phyloP scores from a whole-genome alignment of 371 early-diverging fungal species.

The Apophysomyces elegans region DNA sequence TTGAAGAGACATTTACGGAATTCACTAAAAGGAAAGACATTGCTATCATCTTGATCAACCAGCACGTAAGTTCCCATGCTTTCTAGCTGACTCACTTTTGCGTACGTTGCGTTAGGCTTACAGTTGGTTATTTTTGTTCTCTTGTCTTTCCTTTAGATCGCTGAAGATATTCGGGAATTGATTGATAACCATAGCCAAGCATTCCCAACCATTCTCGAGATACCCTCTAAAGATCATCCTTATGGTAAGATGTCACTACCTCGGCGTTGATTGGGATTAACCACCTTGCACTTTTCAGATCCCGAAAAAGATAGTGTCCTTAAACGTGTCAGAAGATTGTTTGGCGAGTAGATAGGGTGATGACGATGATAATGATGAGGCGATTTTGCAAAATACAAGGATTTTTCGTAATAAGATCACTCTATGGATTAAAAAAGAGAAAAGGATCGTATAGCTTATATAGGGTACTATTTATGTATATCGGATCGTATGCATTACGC shows the following conservation, averaged over 20 bases:
- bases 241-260: constrained; percentile 63
- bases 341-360: constrained; percentile 69
- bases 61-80: constrained; percentile 70
- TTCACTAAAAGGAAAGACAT: constrained; percentile 95
- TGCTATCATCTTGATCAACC: constrained; percentile 97
- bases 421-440: constrained; percentile 6
- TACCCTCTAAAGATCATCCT: constrained; percentile 99
- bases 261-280: constrained; percentile 3
- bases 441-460: background rate
- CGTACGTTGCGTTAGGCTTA: background rate
- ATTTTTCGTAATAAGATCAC: background rate
- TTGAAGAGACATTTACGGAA: constrained; percentile 90
- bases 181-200: constrained; percentile 91
- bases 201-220: constrained; percentile 97
- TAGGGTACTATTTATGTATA: constrained; percentile 6
- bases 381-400: background rate
- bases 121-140: background rate
- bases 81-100: background rate
- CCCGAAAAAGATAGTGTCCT: constrained; percentile 94
- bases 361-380: background rate
- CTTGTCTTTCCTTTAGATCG: constrained; percentile 65
- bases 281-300: constrained; percentile 38
- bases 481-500: constrained; percentile 9
- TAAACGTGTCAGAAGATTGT: constrained; percentile 92
- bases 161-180: constrained; percentile 89